phyloP scores from a whole-genome alignment of 768 basidiomycete genomes.

The Hygrocybe coccinea region DNA sequence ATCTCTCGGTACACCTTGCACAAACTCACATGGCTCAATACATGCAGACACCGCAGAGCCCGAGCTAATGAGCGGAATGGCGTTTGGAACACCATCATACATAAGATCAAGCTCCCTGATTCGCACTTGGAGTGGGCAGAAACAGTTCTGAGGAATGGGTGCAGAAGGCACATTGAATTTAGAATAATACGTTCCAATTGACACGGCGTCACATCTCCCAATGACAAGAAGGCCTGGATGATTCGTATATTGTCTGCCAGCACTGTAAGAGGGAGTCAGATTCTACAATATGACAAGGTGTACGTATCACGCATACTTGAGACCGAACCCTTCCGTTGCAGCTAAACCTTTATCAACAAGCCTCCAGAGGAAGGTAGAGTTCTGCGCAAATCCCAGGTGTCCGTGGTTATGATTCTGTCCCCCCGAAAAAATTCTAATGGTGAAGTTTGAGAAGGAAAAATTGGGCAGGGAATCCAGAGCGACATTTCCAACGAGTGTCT shows the following conservation, averaged over 20 bases:
- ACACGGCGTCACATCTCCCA: neutral
- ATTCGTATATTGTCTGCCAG: neutral
- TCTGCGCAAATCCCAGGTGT: neutral
- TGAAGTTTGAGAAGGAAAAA: neutral
- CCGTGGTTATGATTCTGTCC: neutral
- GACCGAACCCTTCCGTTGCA: neutral
- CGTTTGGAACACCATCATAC: neutral
- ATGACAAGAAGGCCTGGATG: neutral
- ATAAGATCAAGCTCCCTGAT: neutral
- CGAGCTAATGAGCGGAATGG: neutral
- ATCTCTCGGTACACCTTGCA: too few species aligned
- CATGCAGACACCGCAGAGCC: neutral
- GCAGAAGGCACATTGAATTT: neutral
- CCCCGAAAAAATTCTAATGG: neutral
- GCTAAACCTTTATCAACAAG: neutral
- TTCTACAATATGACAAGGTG: neutral
- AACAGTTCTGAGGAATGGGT: neutral
- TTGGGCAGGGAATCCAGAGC: neutral
- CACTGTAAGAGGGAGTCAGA: neutral
- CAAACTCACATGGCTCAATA: neutral
- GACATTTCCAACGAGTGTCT: neutral
- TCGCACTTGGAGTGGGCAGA: neutral
- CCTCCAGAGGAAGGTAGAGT: neutral
- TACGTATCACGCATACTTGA: neutral
- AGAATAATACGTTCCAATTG: neutral